Evolutionary conservation across 2,329 filamentous ascomycete genomes (phyloP), one percentile per base, ranked within the genome.

Genomic region (Chaetomiaceae sp.): DNA sequence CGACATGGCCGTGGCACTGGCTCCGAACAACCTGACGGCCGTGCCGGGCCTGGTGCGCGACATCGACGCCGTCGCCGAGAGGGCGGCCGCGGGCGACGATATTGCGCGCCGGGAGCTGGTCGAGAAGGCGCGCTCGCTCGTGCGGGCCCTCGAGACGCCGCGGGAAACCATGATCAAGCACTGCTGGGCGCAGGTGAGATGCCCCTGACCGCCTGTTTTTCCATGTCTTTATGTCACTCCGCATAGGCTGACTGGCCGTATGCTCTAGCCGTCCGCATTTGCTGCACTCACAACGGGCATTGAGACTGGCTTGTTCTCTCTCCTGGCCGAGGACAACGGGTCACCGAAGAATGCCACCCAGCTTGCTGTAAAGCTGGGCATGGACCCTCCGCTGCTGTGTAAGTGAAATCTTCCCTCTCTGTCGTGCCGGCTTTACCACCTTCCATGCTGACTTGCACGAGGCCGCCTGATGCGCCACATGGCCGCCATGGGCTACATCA

Each of bases 121-220:
- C 12, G 50, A 59, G 1, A 61, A 65, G 46, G 66, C 67, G 1
- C 60, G 64, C n/a, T 50, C 55, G 0, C 47, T 65, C 2, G 57
- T 63, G 26, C 58, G 61, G 22, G 62, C 67, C 0, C 58, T 71
- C 0, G 70, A 75, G 52, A 73, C 68, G 0, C 72, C 72, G 0
- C 62, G 70, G 6, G 72, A 75, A 57, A 69, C 70, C 0, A 72
- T 74, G 62, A 63, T 73, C 43, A 62, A 68, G 45, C 69, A 73
- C 36, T 62, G 58, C 50, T 74, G 71, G 68, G 68, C 67, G 0
- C 63, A n/a, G n/a, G n/a, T n/a, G n/a, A n/a, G n/a, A n/a, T n/a
- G n/a, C n/a, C n/a, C n/a, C n/a, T n/a, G n/a, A n/a, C n/a, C n/a
- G n/a, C n/a, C n/a, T n/a, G n/a, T n/a, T n/a, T n/a, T n/a, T n/a